A percentile compares a stretch with the other conserved stretches of the same genome.
phyloP scores from a whole-genome alignment of 495 filamentous ascomycete genomes.

The Sordaria brevicollis region DNA sequence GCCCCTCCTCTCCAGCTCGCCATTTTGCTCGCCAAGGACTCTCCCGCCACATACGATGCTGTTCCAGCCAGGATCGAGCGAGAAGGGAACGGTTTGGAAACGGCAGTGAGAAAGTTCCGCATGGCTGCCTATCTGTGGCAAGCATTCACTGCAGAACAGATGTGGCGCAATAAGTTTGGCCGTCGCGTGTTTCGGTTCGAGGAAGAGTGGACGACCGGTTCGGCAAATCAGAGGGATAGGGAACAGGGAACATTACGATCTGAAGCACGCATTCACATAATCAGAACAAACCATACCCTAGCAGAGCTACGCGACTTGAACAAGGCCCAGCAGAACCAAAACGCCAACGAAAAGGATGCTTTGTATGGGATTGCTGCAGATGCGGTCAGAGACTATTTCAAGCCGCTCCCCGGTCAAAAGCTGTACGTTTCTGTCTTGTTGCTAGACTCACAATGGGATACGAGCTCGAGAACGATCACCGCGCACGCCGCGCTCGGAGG shows the following conservation, averaged over 20 bases:
- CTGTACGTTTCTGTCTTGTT: constrained; percentile 77
- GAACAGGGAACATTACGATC: constrained; percentile 65
- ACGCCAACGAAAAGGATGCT: constrained; percentile 55
- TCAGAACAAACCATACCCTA: constrained; percentile 73
- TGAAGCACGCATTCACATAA: constrained; percentile 77
- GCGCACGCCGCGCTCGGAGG: constrained; percentile 74
- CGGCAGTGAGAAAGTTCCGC: constrained; percentile 73
- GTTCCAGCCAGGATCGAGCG: constrained; percentile 60
- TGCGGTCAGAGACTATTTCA: constrained; percentile 67
- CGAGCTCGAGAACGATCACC: constrained; percentile 50
- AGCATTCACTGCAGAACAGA: constrained; percentile 88
- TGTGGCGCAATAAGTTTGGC: constrained; percentile 78
- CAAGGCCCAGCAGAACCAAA: constrained; percentile 66
- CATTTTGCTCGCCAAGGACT: constrained; percentile 77
- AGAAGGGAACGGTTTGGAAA: constrained; percentile 72
- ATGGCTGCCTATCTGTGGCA: constrained; percentile 95
- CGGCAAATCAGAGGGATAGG: constrained; percentile 59
- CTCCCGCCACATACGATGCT: constrained; percentile 75
- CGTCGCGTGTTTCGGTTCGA: constrained; percentile 80
- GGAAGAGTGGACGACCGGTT: constrained; percentile 83
- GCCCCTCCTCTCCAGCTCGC: constrained; percentile 76
- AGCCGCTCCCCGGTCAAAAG: constrained; percentile 60
- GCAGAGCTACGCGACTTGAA: constrained; percentile 71
- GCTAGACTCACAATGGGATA: constrained; percentile 84
- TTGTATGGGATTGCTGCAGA: constrained; percentile 67